These are phyloP conservation scores for Mimosa bimucronata DNA, from an alignment of 306 rosid genomes.

Conservation along the genomic window DNA sequence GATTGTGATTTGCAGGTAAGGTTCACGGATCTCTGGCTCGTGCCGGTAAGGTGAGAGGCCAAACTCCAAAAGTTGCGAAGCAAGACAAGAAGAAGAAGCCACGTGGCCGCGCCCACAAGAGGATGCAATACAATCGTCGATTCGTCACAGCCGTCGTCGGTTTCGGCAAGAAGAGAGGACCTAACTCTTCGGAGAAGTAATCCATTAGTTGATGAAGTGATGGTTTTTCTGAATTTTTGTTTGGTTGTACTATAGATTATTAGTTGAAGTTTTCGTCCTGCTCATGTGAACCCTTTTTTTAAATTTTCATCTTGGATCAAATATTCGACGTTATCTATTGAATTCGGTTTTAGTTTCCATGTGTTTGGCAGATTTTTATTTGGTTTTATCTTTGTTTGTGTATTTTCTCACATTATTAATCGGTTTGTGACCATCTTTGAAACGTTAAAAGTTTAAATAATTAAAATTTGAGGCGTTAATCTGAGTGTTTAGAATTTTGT, in stretches of 20 bases:
- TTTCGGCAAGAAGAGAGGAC: constrained; percentile 20
- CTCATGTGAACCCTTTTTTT: not conserved
- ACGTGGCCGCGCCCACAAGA: constrained; percentile 13
- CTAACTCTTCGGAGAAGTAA: constrained; percentile 14
- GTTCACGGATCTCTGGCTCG: constrained; percentile 28
- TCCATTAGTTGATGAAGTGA: not conserved
- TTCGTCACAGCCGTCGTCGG: constrained; percentile 11
- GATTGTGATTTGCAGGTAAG: constrained; percentile 12
- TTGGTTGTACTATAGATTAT: not conserved
- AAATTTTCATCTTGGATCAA: not conserved
- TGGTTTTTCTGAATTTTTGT: not conserved
- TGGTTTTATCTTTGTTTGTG: not conserved
- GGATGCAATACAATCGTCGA: constrained; percentile 26
- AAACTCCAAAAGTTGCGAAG: constrained; percentile 15
- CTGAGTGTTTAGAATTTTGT: not conserved
- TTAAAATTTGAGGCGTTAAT: not conserved
- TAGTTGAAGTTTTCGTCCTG: not conserved
- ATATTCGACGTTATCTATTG: not conserved
- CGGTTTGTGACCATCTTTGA: not conserved
- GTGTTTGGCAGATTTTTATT: not conserved
- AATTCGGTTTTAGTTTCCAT: not conserved
- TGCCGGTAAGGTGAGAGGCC: constrained; percentile 28
- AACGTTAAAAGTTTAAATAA: not conserved
- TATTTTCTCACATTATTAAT: not conserved
- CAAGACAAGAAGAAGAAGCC: constrained; percentile 29